Evolutionary conservation across 805 yeast genomes (phyloP).

Genomic region (Lipomyces oligophaga): DNA sequence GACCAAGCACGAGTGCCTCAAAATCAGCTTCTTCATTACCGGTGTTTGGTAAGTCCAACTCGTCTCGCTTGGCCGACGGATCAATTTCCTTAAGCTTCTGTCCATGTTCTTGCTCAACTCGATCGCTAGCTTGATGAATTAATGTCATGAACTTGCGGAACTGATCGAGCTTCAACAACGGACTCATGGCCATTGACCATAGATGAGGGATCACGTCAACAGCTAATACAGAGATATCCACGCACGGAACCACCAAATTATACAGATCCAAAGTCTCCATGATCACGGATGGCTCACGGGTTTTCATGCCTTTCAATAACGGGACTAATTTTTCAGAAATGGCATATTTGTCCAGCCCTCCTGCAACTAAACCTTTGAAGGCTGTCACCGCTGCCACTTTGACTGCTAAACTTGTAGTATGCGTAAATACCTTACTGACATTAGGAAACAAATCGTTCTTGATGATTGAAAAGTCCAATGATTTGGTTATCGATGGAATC

Average conservation of each 20-base stretch:
- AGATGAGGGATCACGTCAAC: conserved; percentile 53
- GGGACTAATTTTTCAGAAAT: conserved; percentile 81
- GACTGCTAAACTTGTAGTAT: conserved; percentile 78
- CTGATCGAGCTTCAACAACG: conserved; percentile 43
- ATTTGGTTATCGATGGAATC: conserved; percentile 42
- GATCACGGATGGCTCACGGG: conserved; percentile 66
- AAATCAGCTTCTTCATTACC: conserved; percentile 25
- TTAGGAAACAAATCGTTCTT: conserved; percentile 74
- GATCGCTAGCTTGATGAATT: conserved; percentile 43
- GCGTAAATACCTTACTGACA: conserved; percentile 67
- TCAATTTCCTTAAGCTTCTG: conserved; percentile 34
- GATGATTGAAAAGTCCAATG: conserved; percentile 63
- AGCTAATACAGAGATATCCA: conserved; percentile 51
- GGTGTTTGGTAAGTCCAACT: conserved; percentile 5
- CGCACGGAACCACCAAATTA: conserved; percentile 35
- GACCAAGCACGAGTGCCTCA: conserved; percentile 26
- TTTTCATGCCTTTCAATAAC: conserved; percentile 66
- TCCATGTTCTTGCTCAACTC: conserved; percentile 46
- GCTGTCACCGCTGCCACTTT: conserved; percentile 64
- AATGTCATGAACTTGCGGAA: conserved; percentile 42
- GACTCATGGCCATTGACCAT: conserved; percentile 49
- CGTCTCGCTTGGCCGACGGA: not conserved
- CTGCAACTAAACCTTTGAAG: conserved; percentile 55
- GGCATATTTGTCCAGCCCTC: conserved; percentile 65
- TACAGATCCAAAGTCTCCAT: conserved; percentile 48